Evolutionary conservation across 2,329 filamentous ascomycete species (phyloP), one percentile per base, ranked within the genome.

Genomic region (Fusarium newnesense): DNA sequence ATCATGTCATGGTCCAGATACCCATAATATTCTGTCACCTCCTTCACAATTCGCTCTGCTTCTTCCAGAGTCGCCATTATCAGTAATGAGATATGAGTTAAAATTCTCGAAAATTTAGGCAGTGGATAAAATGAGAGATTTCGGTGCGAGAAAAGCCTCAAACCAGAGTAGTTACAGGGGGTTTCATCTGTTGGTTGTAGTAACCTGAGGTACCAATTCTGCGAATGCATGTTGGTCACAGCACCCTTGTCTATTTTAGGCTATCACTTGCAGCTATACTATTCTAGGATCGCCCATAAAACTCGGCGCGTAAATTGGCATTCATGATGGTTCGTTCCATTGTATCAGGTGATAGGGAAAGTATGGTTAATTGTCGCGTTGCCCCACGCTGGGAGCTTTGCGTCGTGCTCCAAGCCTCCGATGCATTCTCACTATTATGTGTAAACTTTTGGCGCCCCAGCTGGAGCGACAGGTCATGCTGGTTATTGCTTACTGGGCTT

Each of bases 1-100:
- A 75, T 75, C 73, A 75, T 75, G 10, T 68, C 7, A 19, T 59
- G 36, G 6, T 70, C 21, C 4, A 74, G 5, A 24, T 59, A 72
- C 19, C 73, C 73, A 52, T 61, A 68, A 12, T 67, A 46, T 6
- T 44, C 11, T 7, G 71, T 72, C 21, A 74, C n/a, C 11, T 62
- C 46, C n/a, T 40, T 47, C 7, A 75, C 57, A 24, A 70, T 72
- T 21, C 59, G 19, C 32, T 67, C 63, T 34, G 72, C 72, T 15
- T 75, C 64, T 16, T 68, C 36, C 28, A 16, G 21, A 47, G 42
- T 74, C 26, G 72, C 18, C 71, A 74, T 74, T 34, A 26, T 65
- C 19, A 37, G 9, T 24, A n/a, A 46, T 37, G 9, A 30, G 2
- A 18, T 43, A 24, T 36, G n/a, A 21, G 18, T 8, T 21, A 15